Conservation (phyloP, 352 stramenopile genomes). For the Phytopythium sindhum region DNA sequence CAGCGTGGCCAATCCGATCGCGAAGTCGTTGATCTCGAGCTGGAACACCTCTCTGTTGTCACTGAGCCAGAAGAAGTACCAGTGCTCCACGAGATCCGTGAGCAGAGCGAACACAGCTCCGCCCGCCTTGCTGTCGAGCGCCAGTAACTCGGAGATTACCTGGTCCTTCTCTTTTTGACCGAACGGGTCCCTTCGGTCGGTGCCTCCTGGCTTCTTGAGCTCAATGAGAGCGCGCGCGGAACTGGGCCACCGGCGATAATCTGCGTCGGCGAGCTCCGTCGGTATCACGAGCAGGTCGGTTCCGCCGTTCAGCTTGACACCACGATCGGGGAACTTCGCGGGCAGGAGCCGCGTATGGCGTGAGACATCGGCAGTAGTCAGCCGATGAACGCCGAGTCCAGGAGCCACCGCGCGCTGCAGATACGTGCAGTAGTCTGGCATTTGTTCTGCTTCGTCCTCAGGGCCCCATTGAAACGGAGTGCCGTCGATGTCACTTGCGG, state of each 20-base stretch:
- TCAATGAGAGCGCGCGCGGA: background rate
- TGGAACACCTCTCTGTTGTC: background rate
- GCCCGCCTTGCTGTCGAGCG: background rate
- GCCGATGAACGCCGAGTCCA: background rate
- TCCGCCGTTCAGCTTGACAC: background rate
- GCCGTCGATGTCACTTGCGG: background rate
- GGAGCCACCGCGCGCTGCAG: background rate
- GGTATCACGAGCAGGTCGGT: background rate
- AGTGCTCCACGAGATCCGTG: background rate
- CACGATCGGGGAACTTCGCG: background rate
- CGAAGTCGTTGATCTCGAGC: background rate
- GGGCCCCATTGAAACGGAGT: background rate
- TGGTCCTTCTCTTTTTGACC: background rate
- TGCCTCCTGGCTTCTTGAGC: background rate
- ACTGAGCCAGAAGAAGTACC: background rate
- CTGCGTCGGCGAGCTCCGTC: background rate
- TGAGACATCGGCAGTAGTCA: background rate
- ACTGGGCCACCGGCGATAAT: background rate
- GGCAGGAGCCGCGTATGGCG: background rate
- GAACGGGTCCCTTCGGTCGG: background rate
- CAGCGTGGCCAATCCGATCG: background rate
- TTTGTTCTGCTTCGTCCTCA: background rate
- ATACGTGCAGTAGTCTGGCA: background rate
- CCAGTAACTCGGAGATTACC: background rate
- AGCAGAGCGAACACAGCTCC: background rate